phyloP scores from a whole-genome alignment of 768 basidiomycete genomes.

The Ramaria sp. region DNA sequence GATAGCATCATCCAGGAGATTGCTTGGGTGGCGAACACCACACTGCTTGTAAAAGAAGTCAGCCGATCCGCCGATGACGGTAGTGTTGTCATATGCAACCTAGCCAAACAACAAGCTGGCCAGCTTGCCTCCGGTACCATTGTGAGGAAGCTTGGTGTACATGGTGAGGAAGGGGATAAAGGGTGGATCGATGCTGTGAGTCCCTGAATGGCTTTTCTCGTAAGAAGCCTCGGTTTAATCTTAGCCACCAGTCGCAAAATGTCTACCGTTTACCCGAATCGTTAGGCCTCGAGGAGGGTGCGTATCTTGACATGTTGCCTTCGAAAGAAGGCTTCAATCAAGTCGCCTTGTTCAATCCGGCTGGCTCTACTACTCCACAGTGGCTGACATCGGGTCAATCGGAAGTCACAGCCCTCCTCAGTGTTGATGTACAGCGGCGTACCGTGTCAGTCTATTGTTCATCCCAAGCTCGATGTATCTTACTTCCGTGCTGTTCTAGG shows the following conservation, averaged over 20 bases:
- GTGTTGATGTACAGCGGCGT: slow-evolving; percentile 55
- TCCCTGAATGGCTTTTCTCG: slow-evolving; percentile 7
- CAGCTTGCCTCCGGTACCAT: slow-evolving; percentile 27
- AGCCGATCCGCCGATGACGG: slow-evolving; percentile 77
- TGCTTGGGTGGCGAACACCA: slow-evolving; percentile 72
- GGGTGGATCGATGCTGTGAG: slow-evolving; percentile 91
- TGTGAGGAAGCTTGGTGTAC: slow-evolving; percentile 66
- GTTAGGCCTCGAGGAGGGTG: slow-evolving; percentile 36
- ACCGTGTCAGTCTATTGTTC: slow-evolving; percentile 48
- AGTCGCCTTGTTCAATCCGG: slow-evolving; percentile 83
- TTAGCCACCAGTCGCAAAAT: slow-evolving; percentile 39
- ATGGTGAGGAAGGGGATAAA: slow-evolving; percentile 80
- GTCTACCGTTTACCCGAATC: slow-evolving; percentile 44
- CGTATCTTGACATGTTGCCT: slow-evolving; percentile 89
- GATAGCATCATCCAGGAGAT: slow-evolving; percentile 76
- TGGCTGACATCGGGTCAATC: slow-evolving; percentile 84
- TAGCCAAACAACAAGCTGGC: slow-evolving; percentile 26
- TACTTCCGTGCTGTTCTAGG: neutral
- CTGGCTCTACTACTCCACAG: slow-evolving; percentile 52
- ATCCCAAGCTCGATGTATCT: neutral
- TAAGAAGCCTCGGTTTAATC: slow-evolving; percentile 3
- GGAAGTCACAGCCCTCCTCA: slow-evolving; percentile 79
- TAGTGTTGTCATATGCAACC: slow-evolving; percentile 60
- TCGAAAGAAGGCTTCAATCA: slow-evolving; percentile 78
- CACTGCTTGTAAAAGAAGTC: slow-evolving; percentile 76